Conservation (phyloP, 805 yeast genomes). For the Yamadazyma ubonensis region DNA sequence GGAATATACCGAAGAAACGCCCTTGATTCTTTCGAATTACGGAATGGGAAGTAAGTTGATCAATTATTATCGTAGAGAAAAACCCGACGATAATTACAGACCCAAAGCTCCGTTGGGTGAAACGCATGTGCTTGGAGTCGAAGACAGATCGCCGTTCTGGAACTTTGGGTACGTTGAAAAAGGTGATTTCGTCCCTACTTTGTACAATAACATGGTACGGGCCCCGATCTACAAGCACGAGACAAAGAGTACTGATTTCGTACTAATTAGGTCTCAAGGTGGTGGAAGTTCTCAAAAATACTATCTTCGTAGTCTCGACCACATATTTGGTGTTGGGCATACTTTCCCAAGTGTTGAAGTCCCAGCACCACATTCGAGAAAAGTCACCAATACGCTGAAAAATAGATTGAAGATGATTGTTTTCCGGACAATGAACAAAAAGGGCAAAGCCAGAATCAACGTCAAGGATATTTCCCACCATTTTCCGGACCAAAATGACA, state of each 20-base stretch:
- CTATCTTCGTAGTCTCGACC: conserved; percentile 66
- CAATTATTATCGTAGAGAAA: conserved; percentile 85
- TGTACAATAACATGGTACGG: conserved; percentile 85
- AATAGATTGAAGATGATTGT: conserved; percentile 93
- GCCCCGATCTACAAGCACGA: conserved; percentile 95
- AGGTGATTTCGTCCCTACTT: conserved; percentile 89
- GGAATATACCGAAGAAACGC: conserved; percentile 90
- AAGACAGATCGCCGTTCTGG: conserved; percentile 97
- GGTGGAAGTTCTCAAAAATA: conserved; percentile 71
- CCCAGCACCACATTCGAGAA: conserved; percentile 97
- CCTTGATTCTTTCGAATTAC: conserved; percentile 76
- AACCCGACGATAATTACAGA: conserved; percentile 76
- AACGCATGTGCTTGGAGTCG: conserved; percentile 93
- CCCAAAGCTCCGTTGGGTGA: conserved; percentile 91
- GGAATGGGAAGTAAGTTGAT: conserved; percentile 96
- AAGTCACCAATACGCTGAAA: conserved; percentile 89
- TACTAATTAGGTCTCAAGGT: conserved; percentile 77
- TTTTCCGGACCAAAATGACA: conserved; percentile 95
- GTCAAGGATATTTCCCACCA: conserved; percentile 88
- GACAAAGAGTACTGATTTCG: conserved; percentile 71
- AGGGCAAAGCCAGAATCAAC: conserved; percentile 67
- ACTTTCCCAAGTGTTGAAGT: conserved; percentile 89
- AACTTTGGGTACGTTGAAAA: conserved; percentile 95
- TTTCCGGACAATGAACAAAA: conserved; percentile 76
- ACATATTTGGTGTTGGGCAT: conserved; percentile 86